Percentiles rank a stretch among this genome's conserved stretches.
phyloP scores from a whole-genome alignment of 225 moss, liverwort and hornwort species.

The Physcomitrellopsis africana region DNA sequence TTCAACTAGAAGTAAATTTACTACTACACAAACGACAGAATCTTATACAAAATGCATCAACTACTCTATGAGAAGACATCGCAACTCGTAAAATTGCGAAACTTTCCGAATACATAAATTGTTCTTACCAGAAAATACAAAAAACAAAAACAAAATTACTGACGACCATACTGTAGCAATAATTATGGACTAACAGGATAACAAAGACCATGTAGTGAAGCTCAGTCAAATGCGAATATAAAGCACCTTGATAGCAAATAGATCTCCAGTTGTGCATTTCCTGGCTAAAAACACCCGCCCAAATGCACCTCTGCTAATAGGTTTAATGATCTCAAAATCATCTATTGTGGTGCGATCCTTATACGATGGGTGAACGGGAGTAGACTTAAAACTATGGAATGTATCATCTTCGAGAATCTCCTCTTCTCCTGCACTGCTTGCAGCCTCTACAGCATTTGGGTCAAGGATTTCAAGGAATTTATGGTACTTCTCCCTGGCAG shows the following conservation, averaged over 20 bases:
- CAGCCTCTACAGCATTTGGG: conserved; percentile 60
- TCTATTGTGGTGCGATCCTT: conserved; percentile 96
- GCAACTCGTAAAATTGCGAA: conserved; percentile 8
- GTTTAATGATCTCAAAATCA: conserved; percentile 98
- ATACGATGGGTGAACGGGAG: conserved; percentile 78
- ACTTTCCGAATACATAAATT: background rate
- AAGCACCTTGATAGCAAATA: conserved; percentile 93
- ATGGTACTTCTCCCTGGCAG: conserved; percentile 82
- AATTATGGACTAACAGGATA: background rate
- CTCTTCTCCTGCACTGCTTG: conserved; percentile 79
- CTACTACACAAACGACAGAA: background rate
- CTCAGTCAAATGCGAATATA: background rate
- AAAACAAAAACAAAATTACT: background rate
- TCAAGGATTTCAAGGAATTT: conserved; percentile 72
- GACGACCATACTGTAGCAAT: background rate
- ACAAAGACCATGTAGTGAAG: background rate
- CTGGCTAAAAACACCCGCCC: conserved; percentile 93
- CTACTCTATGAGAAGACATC: background rate
- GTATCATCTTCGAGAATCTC: conserved; percentile 82
- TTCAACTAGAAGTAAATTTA: background rate
- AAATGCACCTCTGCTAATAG: conserved; percentile 94
- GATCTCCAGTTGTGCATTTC: conserved; percentile 93
- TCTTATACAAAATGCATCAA: conserved; percentile 10
- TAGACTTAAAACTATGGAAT: conserved; percentile 73
- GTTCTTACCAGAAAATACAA: background rate